Evolutionary conservation across 495 filamentous ascomycete species (phyloP), one percentile per base, ranked within the genome.

Genomic region (Schizothecium vesticola): DNA sequence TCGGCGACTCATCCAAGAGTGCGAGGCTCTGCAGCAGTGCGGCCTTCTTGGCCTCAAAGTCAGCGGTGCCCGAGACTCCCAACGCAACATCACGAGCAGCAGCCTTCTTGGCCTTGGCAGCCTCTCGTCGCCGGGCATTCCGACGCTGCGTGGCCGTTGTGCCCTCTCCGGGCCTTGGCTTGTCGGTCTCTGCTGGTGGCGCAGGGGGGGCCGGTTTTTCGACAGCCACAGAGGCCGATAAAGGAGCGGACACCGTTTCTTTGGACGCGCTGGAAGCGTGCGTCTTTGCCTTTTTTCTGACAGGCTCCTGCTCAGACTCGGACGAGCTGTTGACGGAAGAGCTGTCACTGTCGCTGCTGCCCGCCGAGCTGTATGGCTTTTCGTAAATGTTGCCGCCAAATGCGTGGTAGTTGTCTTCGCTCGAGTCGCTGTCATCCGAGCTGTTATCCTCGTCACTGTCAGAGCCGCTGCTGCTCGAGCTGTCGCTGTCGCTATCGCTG

Each of bases 91-190:
- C 67, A 8, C 24, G 56, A 0, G 43, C 59, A 1, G 66, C 74
- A 16, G 65, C 61, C 60, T 73, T 79, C 33, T 70, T 75, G 0
- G 72, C 71, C 25, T 70, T 69, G 3, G 66, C 65, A 13, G 75
- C 69, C 8, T 73, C 69, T 67, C 77, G 76, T 57, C 80, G 76
- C 8, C 82, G 76, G 25, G 77, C 78, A 60, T 85, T 85, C 9
- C 82, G 75, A 58, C 73, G 78, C 70, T 78, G 76, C 0, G 82
- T 83, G 0, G 67, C 66, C 2, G 74, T 71, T 33, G 74, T 78
- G 12, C 81, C 82, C 29, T 65, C 75, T 43, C 69, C 80, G 65
- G 67, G 80, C 56, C 77, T 75, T 16, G 64, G 55, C n/a, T 33
- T 21, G 13, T 25, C 16, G 2, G n/a, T 58, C 16, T 22, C 65